Conservation (phyloP, 805 yeast genomes). For the Candida coleopterorum region DNA sequence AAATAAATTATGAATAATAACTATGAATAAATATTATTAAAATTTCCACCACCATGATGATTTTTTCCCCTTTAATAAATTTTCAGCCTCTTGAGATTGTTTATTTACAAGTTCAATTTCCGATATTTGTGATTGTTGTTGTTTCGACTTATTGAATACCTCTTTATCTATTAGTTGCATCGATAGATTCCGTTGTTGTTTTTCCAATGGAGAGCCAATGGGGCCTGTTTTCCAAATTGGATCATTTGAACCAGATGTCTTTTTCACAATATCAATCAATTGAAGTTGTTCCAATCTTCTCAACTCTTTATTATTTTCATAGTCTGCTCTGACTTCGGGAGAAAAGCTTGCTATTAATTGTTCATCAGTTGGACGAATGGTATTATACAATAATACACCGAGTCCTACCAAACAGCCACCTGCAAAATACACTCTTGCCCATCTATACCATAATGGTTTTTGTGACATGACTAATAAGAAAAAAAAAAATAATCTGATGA, state of each 20-base stretch:
- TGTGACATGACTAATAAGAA: conserved; percentile 13
- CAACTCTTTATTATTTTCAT: conserved; percentile 57
- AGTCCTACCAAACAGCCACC: conserved; percentile 67
- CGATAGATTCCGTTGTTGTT: conserved; percentile 31
- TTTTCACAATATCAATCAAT: conserved; percentile 59
- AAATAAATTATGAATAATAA: too few species aligned
- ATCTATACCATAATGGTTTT: conserved; percentile 50
- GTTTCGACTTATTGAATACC: conserved; percentile 44
- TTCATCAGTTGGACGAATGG: conserved; percentile 82
- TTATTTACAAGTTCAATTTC: conserved; percentile 28
- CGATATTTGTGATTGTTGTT: conserved; percentile 32
- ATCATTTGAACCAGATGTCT: conserved; percentile 62
- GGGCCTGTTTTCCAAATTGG: conserved; percentile 83
- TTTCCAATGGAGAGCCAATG: conserved; percentile 64
- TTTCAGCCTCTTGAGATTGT: conserved; percentile 25
- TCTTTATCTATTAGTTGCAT: conserved; percentile 40
- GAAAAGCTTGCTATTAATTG: conserved; percentile 67
- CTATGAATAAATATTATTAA: background rate
- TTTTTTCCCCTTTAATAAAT: conserved; percentile 20
- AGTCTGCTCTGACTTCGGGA: conserved; percentile 77
- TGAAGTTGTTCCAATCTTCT: conserved; percentile 67
- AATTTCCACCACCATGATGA: conserved; percentile 9
- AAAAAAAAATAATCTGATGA: too few species aligned
- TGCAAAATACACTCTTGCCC: conserved; percentile 52
- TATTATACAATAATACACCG: conserved; percentile 69